Percentiles rank a stretch among this genome's conserved stretches.
Conservation (phyloP, 495 filamentous ascomycete genomes). For the Podospora conica region DNA sequence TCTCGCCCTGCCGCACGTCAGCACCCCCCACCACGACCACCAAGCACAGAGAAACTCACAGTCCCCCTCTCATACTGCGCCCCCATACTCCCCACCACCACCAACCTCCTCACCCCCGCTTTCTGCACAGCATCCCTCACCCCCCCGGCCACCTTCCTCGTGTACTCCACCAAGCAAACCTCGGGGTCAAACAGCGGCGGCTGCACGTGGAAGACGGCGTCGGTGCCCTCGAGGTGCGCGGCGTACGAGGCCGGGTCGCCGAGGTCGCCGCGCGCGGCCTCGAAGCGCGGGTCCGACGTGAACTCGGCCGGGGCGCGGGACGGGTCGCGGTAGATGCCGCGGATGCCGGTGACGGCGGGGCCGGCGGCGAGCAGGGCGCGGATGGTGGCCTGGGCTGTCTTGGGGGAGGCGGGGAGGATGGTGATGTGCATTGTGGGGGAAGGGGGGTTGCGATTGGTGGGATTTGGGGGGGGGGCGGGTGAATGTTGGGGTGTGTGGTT, state of each 20-base stretch:
- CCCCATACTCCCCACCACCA: slow-evolving; percentile 16
- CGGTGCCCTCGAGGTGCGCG: slow-evolving; percentile 11
- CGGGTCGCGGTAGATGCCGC: slow-evolving; percentile 21
- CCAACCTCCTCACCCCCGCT: slow-evolving; percentile 20
- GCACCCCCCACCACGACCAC: background rate
- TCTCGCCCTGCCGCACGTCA: slow-evolving; percentile 17
- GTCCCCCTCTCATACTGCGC: slow-evolving; percentile 23
- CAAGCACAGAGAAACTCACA: slow-evolving; percentile 2
- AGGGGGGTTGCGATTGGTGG: background rate
- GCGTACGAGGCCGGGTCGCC: slow-evolving; percentile 11
- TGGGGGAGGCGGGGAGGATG: slow-evolving; percentile 20
- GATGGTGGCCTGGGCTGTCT: slow-evolving; percentile 22
- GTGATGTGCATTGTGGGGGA: slow-evolving; percentile 17
- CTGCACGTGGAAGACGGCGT: slow-evolving; percentile 19
- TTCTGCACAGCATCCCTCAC: slow-evolving; percentile 19
- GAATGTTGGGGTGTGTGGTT: no score
- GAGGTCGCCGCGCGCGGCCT: slow-evolving; percentile 21
- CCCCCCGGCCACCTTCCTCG: slow-evolving; percentile 13
- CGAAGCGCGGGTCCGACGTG: slow-evolving; percentile 14
- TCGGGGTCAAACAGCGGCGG: slow-evolving; percentile 13
- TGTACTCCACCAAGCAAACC: slow-evolving; percentile 10
- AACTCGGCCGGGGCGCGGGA: slow-evolving; percentile 19
- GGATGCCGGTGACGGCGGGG: slow-evolving; percentile 10
- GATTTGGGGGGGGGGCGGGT: background rate
- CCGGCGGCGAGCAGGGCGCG: slow-evolving; percentile 17